Evolutionary conservation across 371 early-diverging fungal species (phyloP), one percentile per base, ranked within the genome.

Genomic region (Lichtheimia corymbifera): DNA sequence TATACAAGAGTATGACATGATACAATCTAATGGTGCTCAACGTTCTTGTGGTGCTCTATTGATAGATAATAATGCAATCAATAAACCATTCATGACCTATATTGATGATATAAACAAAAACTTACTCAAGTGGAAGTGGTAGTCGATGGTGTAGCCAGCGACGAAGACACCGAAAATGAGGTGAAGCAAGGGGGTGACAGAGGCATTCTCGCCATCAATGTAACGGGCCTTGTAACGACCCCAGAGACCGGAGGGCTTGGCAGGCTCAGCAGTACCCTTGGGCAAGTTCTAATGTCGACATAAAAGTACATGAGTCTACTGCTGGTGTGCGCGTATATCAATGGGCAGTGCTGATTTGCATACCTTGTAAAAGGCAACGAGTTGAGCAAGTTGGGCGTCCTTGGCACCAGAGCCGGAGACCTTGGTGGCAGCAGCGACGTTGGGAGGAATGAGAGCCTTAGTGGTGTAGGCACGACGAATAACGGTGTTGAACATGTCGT

Each of bases 51-150:
- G 79, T 86, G 86, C 81, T 86, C 85, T 85, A 67, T 17, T 50
- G 55, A 49, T 41, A 54, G n/a, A 20, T 35, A 42, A 15, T 35
- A 41, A 12, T 25, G 30, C 24, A 41, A 50, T 59, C 43, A 35
- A 24, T 56, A 64, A 45, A 62, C 59, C 61, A 40, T 58, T 35
- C 41, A 22, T 45, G 27, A 40, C 41, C 18, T 30, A 44, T 9
- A 20, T 27, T 47, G 22, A 22, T 22, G 22, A 3, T 43, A 18
- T 47, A 22, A 41, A 24, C 22, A 47, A 50, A 44, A 24, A 77
- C 80, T 71, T 85, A 85, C 85, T 85, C 82, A 85, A 79, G 81
- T 85, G 85, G 85, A 85, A 85, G 76, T 85, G 82, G 71, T 86
- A 86, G 70, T 86, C 86, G 52, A 86, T 83, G 71, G 77, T 76